Evolutionary conservation across 257 asterid species (phyloP).

Genomic region (Gentiana macrophylla): DNA sequence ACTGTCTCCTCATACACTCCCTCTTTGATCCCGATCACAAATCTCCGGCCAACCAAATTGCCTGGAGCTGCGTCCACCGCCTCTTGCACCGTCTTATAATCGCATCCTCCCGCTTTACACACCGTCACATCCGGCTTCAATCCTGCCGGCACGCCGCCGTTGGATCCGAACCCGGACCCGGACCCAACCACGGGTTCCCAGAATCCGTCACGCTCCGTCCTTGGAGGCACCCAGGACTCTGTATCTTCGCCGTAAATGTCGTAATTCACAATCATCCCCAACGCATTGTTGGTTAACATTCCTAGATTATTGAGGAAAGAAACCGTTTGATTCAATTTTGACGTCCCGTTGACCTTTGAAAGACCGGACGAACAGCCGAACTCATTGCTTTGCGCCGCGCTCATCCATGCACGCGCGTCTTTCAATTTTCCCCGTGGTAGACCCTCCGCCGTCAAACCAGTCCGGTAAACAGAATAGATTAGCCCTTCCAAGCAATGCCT

Average conservation of each 20-base stretch:
- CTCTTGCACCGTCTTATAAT: conserved; percentile 38
- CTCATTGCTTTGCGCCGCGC: conserved; percentile 42
- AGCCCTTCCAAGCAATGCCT: conserved; percentile 31
- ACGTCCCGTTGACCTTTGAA: conserved; percentile 39
- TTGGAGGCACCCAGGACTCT: conserved; percentile 31
- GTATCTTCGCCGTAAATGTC: conserved; percentile 34
- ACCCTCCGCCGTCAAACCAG: conserved; percentile 13
- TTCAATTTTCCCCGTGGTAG: conserved; percentile 19
- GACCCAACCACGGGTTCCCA: conserved; percentile 30
- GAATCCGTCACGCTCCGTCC: conserved; percentile 54
- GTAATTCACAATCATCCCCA: conserved; percentile 42
- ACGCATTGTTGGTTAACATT: conserved; percentile 26
- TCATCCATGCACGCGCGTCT: conserved; percentile 70
- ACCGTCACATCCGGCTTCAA: conserved; percentile 44
- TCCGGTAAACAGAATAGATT: conserved; percentile 29
- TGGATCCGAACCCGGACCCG: not conserved
- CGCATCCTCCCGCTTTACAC: conserved; percentile 31
- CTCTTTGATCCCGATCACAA: conserved; percentile 44
- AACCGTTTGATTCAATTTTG: conserved; percentile 35
- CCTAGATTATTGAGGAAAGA: conserved; percentile 29
- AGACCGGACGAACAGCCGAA: conserved; percentile 56
- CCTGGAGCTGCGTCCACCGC: conserved; percentile 52
- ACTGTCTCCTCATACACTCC: conserved; percentile 60
- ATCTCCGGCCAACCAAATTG: conserved; percentile 17
- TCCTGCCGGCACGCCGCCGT: conserved; percentile 20